Base-by-base conservation (phyloP, 371 early-diverging fungal genomes). In the Paramicrosporidium saccamoebae region DNA sequence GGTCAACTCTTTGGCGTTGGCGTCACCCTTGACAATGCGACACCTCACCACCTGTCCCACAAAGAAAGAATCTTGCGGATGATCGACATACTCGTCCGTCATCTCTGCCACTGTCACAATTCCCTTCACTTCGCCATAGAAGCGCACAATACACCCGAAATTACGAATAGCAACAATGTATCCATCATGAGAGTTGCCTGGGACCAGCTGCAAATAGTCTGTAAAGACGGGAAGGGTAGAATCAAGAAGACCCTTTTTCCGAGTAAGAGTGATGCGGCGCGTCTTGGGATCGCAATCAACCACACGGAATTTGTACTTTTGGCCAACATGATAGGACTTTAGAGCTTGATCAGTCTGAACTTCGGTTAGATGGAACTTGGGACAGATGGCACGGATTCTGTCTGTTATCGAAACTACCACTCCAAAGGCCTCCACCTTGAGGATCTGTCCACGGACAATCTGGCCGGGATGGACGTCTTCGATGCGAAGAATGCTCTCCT, bases 221-320 rank as follows among this genome's bases (percentile, higher is more conserved):
- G 41, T 36, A 23, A 86, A 43, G 8, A 57, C 34, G 3, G 69
- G 63, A 11, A 59, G 41, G 27, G 54, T 55, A 19, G 56, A 56
- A 24, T 61, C 51, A 23, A 82, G 44, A n/a, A 86, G 37, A 6
- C 58, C 48, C 28, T 65, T 68, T 36, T 72, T 75, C 28, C 63
- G 39, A 1, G 84, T 78, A 22, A 84, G 31, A 7, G 39, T 27
- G 11, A 84, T 37, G 19, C 47, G 48, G 26, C 46, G 41, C 16
- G 51, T 46, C 2, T 31, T 44, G 0, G 34, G 13, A 26, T 69
- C 50, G 5, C 52, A 42, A 5, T 43, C 40, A 9, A 74, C 41
- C 4, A 84, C 78, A 24, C 67, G 58, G 37, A 55, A 59, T 29
- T 50, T 51, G 16, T 74, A 32, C 14, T 36, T 36, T 27, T 48